Percentiles rank a stretch among this genome's conserved stretches.
These are phyloP conservation scores for Talaromyces sp. DNA, from an alignment of 2,329 filamentous ascomycete genomes.

Conservation along the genomic window DNA sequence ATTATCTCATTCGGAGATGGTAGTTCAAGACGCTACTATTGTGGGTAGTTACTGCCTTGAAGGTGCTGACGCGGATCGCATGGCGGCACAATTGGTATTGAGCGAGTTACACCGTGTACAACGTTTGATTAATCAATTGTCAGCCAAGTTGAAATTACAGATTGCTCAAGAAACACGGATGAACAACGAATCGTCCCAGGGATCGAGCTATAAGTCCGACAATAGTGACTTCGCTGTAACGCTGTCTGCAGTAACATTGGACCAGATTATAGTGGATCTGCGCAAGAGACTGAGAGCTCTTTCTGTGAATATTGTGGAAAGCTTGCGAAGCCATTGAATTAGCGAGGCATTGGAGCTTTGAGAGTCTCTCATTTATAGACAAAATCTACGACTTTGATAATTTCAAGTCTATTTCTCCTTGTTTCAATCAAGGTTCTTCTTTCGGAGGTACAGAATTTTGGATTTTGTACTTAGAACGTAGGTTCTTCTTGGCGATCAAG, in stretches of 20 bases:
- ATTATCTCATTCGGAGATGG: background rate
- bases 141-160: constrained; percentile 20
- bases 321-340: background rate
- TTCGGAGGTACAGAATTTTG: background rate
- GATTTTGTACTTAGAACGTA: background rate
- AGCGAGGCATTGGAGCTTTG: background rate
- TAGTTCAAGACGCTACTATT: background rate
- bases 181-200: background rate
- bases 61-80: constrained; percentile 24
- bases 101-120: constrained; percentile 37
- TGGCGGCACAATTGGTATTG: constrained; percentile 35
- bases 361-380: background rate
- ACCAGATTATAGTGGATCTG: background rate
- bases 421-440: background rate
- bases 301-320: background rate
- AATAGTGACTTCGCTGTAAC: background rate
- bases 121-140: constrained; percentile 28
- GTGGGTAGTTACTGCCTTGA: constrained; percentile 20
- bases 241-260: background rate
- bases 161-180: background rate
- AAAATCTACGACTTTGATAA: background rate
- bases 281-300: background rate
- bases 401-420: background rate
- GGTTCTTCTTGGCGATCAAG: background rate
- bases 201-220: background rate